phyloP scores from a whole-genome alignment of 768 basidiomycete genomes.

The Leccinum boreale region DNA sequence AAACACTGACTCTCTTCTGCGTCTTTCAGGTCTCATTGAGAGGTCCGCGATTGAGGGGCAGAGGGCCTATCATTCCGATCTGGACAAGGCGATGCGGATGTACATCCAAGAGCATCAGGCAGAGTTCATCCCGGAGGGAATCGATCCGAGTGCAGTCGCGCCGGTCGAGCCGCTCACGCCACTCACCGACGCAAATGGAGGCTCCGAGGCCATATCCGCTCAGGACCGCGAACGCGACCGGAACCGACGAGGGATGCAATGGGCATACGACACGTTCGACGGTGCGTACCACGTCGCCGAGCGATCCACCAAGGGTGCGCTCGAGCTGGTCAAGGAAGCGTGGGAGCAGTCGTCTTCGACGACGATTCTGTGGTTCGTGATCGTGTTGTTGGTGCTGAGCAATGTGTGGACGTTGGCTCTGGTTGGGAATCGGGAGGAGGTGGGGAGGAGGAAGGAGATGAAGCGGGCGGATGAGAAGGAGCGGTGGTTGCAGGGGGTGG shows the following conservation, averaged over 20 bases:
- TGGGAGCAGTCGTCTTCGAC: conserved; percentile 76
- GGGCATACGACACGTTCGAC: conserved; percentile 85
- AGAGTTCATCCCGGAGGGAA: conserved; percentile 86
- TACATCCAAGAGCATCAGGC: conserved; percentile 88
- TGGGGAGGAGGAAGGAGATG: conserved; percentile 43
- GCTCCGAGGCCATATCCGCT: conserved; percentile 6
- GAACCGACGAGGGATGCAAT: conserved; percentile 72
- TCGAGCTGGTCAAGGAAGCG: conserved; percentile 75
- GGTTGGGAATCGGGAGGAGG: conserved; percentile 48
- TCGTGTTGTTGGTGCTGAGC: conserved; percentile 68
- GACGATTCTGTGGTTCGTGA: conserved; percentile 69
- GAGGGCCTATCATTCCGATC: conserved; percentile 76
- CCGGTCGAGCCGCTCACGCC: conserved; percentile 39
- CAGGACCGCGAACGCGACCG: conserved; percentile 58
- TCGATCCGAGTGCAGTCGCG: conserved; percentile 57
- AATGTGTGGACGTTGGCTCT: conserved; percentile 68
- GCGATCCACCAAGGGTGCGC: conserved; percentile 64
- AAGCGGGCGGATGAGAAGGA: conserved; percentile 64
- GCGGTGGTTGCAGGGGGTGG: conserved; percentile 70
- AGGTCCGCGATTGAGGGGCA: conserved; percentile 90
- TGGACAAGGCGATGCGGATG: conserved; percentile 78
- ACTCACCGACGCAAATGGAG: conserved; percentile 11
- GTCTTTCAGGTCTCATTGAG: conserved; percentile 80
- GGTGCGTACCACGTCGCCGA: conserved; percentile 70
- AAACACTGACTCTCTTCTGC: neutral